Percentiles rank a stretch among this genome's conserved stretches.
Evolutionary conservation across 2,329 filamentous ascomycete species (phyloP).

Genomic region (Hypoxylon sp.): DNA sequence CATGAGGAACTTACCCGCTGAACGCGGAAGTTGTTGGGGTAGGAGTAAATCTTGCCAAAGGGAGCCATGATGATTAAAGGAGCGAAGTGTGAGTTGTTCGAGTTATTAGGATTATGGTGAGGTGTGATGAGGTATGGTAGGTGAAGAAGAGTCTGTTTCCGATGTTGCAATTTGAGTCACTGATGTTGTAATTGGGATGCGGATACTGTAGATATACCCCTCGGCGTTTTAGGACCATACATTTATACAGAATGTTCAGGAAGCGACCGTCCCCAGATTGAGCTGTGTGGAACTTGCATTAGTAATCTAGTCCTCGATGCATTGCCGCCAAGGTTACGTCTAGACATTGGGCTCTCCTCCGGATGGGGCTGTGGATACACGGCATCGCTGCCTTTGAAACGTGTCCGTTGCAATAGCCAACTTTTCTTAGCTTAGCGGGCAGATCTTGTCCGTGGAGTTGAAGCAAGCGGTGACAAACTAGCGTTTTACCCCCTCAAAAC

Average conservation of each 20-base stretch:
- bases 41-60: conserved; percentile 57
- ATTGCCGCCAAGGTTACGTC: conserved; percentile 1
- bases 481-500: not conserved
- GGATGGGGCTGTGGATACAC: conserved; percentile 7
- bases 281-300: conserved; percentile 14
- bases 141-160: conserved; percentile 4
- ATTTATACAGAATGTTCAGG: conserved; percentile 23
- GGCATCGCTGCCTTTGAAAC: conserved; percentile 19
- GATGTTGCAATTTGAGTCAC: conserved; percentile 36
- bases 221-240: conserved; percentile 5
- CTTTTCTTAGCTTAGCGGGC: not conserved
- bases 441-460: conserved; percentile 12
- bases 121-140: not conserved
- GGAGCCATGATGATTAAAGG: conserved; percentile 54
- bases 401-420: conserved; percentile 13
- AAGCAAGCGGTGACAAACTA: conserved; percentile 14
- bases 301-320: conserved; percentile 10
- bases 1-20: conserved; percentile 51
- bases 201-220: conserved; percentile 8
- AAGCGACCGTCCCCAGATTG: conserved; percentile 4
- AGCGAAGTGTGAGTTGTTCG: not conserved
- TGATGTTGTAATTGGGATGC: conserved; percentile 35
- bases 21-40: conserved; percentile 56
- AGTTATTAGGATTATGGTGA: conserved; percentile 6
- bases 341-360: not conserved